A percentile compares a stretch with the other conserved stretches of the same genome.
phyloP scores from a whole-genome alignment of 192 early-diverging fungal species.

The Tieghemiomyces parasiticus region DNA sequence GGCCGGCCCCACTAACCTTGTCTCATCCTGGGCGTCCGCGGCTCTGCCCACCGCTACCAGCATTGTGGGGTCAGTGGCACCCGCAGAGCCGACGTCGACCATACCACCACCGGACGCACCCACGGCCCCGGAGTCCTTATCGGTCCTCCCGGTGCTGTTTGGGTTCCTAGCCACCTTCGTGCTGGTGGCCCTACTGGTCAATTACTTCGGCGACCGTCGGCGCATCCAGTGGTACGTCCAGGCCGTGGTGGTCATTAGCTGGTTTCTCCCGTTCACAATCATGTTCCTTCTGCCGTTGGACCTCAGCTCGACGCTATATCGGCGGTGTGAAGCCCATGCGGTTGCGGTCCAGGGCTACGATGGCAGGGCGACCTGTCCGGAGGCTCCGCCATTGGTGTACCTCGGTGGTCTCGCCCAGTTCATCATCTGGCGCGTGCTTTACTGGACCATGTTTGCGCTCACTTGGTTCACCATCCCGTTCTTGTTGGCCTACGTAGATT shows the following conservation, averaged over 20 bases:
- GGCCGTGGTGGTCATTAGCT: constrained; percentile 52
- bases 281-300: constrained; percentile 82
- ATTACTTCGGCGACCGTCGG: constrained; percentile 62
- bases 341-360: constrained; percentile 25
- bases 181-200: constrained; percentile 40
- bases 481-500: constrained; percentile 70
- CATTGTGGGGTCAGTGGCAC: no score
- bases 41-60: no score
- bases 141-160: constrained; percentile 19
- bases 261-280: constrained; percentile 86
- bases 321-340: constrained; percentile 39
- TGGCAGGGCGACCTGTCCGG: constrained; percentile 37
- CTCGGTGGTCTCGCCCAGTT: constrained; percentile 51
- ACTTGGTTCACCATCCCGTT: constrained; percentile 82
- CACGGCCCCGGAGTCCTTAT: no score
- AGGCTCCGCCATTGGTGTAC: constrained; percentile 50
- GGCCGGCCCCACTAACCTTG: no score
- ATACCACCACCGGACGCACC: no score
- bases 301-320: constrained; percentile 66
- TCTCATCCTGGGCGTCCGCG: no score
- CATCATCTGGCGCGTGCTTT: constrained; percentile 67
- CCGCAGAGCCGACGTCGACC: no score
- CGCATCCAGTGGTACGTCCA: constrained; percentile 76
- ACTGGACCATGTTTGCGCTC: constrained; percentile 81
- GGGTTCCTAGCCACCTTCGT: constrained; percentile 31